Percentiles rank a stretch among this genome's conserved stretches.
Conservation (phyloP, 2,329 filamentous ascomycete species). For the Phaeoacremonium minimum region DNA sequence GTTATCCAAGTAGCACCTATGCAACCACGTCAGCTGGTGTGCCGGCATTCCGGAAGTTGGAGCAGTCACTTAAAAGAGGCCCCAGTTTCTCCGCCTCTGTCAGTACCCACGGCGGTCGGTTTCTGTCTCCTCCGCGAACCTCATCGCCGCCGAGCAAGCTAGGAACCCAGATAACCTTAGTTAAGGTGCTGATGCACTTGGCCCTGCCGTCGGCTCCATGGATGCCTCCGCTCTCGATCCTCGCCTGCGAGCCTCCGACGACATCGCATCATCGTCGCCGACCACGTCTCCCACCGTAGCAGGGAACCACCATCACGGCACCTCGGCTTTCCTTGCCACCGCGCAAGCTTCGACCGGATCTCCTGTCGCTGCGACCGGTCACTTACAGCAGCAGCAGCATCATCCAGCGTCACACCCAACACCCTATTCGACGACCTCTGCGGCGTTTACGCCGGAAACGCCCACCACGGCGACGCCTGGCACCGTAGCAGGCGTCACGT, state of each 20-base stretch:
- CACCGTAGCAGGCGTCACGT: background rate
- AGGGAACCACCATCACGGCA: background rate
- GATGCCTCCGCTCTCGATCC: constrained; percentile 10
- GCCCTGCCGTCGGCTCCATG: constrained; percentile 5
- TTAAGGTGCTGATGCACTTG: constrained; percentile 6
- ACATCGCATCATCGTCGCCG: constrained; percentile 6
- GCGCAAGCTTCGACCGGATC: background rate
- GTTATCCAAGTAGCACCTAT: too few species aligned
- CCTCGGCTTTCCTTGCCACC: background rate
- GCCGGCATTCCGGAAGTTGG: too few species aligned
- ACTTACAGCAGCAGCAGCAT: background rate
- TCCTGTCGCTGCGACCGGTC: background rate
- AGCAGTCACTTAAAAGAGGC: too few species aligned
- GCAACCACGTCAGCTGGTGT: too few species aligned
- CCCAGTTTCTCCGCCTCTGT: background rate
- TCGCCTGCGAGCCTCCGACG: constrained; percentile 9
- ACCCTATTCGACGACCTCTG: background rate
- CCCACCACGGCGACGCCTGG: background rate
- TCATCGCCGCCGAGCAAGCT: constrained; percentile 1
- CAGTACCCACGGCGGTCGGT: too few species aligned
- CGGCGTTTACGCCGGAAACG: background rate
- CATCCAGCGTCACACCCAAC: background rate
- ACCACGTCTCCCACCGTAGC: too few species aligned
- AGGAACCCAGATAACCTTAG: constrained; percentile 4
- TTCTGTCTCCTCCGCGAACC: background rate